Evolutionary conservation across 805 yeast genomes (phyloP).

Genomic region (Tetrapisispora fleetii): DNA sequence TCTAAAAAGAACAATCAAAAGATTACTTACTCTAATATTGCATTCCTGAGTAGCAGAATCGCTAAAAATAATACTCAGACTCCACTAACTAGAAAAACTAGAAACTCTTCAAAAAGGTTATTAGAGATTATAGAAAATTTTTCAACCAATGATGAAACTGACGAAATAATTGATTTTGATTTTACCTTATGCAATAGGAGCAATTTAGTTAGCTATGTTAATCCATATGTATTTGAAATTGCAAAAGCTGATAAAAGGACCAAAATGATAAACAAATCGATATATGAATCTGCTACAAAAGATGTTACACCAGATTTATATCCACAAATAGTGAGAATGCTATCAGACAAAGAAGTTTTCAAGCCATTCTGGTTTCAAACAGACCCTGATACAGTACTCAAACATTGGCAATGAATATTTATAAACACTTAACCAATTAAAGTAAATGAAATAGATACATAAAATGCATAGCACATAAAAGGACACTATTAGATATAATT

Average conservation of each 20-base stretch:
- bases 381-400: conserved; percentile 15
- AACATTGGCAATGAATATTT: conserved; percentile 10
- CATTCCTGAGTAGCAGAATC: conserved; percentile 12
- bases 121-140: conserved; percentile 19
- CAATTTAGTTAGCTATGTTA: conserved; percentile 11
- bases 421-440: too few relatives aligned
- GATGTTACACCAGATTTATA: conserved; percentile 11
- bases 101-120: conserved; percentile 19
- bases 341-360: conserved; percentile 15
- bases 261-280: conserved; percentile 11
- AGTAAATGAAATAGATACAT: too few relatives aligned
- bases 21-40: conserved; percentile 8
- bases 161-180: conserved; percentile 11
- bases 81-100: conserved; percentile 16
- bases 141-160: conserved; percentile 8
- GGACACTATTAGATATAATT: background rate
- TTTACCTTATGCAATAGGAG: conserved; percentile 5
- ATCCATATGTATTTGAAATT: conserved; percentile 19
- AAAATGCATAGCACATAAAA: too few relatives aligned
- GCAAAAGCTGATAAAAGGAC: conserved; percentile 14
- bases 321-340: conserved; percentile 13
- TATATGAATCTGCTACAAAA: conserved; percentile 7
- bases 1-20: conserved; percentile 1
- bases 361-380: conserved; percentile 18
- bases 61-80: background rate